A percentile compares a stretch with the other conserved stretches of the same genome.
These are phyloP conservation scores for Phylloporus rhodoxanthus DNA, from an alignment of 768 basidiomycete species.

Conservation along the genomic window DNA sequence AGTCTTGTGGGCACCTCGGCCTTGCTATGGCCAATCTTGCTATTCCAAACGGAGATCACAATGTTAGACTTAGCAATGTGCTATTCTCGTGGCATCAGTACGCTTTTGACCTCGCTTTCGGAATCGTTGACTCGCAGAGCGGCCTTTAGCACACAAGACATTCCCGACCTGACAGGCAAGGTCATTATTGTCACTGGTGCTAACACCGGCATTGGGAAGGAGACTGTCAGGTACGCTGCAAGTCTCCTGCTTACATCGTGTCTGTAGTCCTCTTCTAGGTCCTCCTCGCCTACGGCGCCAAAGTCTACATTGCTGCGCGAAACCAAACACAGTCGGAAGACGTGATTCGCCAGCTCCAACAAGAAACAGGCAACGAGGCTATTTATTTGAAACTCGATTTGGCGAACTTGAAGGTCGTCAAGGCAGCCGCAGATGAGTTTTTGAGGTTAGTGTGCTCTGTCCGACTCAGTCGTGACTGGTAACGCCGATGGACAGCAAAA, in stretches of 20 bases:
- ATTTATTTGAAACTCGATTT: slow-evolving; percentile 36
- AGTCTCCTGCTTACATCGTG: too few relatives aligned
- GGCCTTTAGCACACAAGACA: slow-evolving; percentile 25
- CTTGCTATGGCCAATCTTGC: too few relatives aligned
- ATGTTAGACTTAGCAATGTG: too few relatives aligned
- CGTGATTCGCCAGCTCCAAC: slow-evolving; percentile 28
- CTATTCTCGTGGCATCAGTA: too few relatives aligned
- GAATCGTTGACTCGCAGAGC: slow-evolving; percentile 16
- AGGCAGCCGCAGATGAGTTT: slow-evolving; percentile 34
- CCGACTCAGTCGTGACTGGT: too few relatives aligned
- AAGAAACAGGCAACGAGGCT: slow-evolving; percentile 29
- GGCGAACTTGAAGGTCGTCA: slow-evolving; percentile 30
- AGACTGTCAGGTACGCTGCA: too few relatives aligned
- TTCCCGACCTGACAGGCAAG: slow-evolving; percentile 32
- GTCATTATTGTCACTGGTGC: slow-evolving; percentile 12
- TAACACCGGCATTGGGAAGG: too few relatives aligned
- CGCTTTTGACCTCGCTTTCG: too few relatives aligned
- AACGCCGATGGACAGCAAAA: slow-evolving; percentile 1
- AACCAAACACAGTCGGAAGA: slow-evolving; percentile 20
- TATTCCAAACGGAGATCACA: too few relatives aligned
- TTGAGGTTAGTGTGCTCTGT: slow-evolving; percentile 8
- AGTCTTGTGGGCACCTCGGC: too few relatives aligned
- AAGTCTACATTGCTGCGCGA: slow-evolving; percentile 34
- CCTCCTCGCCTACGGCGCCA: slow-evolving; percentile 29
- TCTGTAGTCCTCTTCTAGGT: slow-evolving; percentile 2